Percentiles rank a stretch among this genome's conserved stretches.
Evolutionary conservation across 768 basidiomycete genomes (phyloP).

Genomic region (Termitomyces sp.): DNA sequence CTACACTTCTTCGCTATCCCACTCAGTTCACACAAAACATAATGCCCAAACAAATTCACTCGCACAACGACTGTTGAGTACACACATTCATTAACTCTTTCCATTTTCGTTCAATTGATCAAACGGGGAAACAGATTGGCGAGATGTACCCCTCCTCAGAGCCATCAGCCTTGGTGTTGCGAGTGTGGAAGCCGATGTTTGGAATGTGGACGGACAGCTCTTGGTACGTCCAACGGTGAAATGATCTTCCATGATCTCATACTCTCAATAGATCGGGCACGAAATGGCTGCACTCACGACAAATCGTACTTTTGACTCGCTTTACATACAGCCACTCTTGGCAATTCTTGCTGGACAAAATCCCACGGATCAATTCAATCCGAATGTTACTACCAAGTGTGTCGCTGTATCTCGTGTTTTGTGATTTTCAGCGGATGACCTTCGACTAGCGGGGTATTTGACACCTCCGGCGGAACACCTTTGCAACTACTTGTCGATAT

Average conservation of each 20-base stretch:
- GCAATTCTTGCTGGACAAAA: slow-evolving; percentile 35
- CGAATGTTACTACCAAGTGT: slow-evolving; percentile 36
- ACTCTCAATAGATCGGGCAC: slow-evolving; percentile 34
- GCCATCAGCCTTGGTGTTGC: slow-evolving; percentile 43
- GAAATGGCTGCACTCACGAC: slow-evolving; percentile 35
- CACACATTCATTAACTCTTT: not conserved
- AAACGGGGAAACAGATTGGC: slow-evolving; percentile 33
- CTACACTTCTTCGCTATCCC: slow-evolving; percentile 35
- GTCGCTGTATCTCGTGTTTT: slow-evolving; percentile 1
- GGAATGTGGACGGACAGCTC: slow-evolving; percentile 37
- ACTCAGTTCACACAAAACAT: slow-evolving; percentile 43
- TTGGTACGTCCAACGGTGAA: slow-evolving; percentile 23
- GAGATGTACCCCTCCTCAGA: slow-evolving; percentile 42
- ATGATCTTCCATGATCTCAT: not conserved
- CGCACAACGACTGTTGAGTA: slow-evolving; percentile 47
- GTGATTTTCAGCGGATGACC: not conserved
- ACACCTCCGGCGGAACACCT: slow-evolving; percentile 32
- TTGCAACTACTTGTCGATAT: slow-evolving; percentile 48
- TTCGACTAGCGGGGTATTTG: slow-evolving; percentile 42
- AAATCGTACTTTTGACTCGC: slow-evolving; percentile 37
- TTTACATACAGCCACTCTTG: slow-evolving; percentile 43
- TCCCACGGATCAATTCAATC: slow-evolving; percentile 34
- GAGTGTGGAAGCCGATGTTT: slow-evolving; percentile 53
- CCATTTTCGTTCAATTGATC: not conserved
- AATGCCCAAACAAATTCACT: slow-evolving; percentile 44